Evolutionary conservation across 2,329 filamentous ascomycete species (phyloP), one percentile per base, ranked within the genome.

Genomic region (Colletotrichum sojae): DNA sequence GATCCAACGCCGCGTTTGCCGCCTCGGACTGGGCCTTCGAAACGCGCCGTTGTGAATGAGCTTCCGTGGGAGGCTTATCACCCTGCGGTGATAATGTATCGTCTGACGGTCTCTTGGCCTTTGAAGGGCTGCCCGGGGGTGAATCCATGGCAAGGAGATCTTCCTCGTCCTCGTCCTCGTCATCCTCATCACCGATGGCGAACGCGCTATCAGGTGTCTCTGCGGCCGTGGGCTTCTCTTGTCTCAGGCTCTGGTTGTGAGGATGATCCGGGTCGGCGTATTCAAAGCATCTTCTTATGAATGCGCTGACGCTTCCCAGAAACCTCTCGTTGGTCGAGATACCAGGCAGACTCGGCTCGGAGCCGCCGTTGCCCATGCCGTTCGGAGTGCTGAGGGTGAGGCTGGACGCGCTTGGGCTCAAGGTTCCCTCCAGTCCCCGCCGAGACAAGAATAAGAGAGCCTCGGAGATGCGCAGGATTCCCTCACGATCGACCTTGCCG

Each of bases 251-350:
- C 68, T 89, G 85, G 71, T 90, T 87, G 77, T 87, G 86, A 1
- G 92, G 90, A 71, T 93, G 91, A 76, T 97, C 95, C 1, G 96
- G 95, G 76, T 99, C 96, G 6, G 96, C 96, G 76, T 99, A 99
- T 80, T 99, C 96, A 73, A 99, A 99, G 80, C 96, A 99, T 68
- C 96, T 89, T 72, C 95, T 89, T 69, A 98, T 99, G 77, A 99
- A 99, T 2, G 94, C 94, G 74, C 94, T 97, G 60, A 99, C 94
- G 71, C 95, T 97, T 71, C 92, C 93, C 27, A 99, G 83, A 77
- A 99, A 98, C 61, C 91, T 89, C 79, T 98, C 96, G 73, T 97
- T 96, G 48, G 91, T 89, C 64, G 93, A 84, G 75, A 85, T 83
- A n/a, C 85, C 86, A 1, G 80, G 77, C 55, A 78, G 76, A 80